phyloP scores from a whole-genome alignment of 257 asterid species.

The Petunia axillaris region DNA sequence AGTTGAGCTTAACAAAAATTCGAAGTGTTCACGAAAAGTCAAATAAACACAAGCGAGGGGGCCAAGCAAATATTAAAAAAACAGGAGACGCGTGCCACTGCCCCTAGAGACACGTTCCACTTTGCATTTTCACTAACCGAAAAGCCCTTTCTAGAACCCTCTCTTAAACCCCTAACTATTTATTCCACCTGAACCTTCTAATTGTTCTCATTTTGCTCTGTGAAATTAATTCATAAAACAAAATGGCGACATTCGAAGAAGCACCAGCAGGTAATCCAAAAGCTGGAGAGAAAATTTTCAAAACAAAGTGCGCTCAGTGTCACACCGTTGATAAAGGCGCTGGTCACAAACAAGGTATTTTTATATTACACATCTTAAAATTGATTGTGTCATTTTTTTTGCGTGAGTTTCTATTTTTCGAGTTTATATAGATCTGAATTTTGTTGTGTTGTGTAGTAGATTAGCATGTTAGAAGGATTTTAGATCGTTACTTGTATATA shows the following conservation, averaged over 20 bases:
- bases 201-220: neutral
- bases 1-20: neutral
- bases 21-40: neutral
- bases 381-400: neutral
- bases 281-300: constrained; percentile 84
- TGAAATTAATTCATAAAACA: neutral
- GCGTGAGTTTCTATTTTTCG: neutral
- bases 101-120: constrained; percentile 35
- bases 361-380: neutral
- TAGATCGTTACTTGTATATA: neutral
- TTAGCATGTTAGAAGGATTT: neutral
- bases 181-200: constrained; percentile 4
- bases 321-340: constrained; percentile 93
- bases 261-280: constrained; percentile 72
- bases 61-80: neutral
- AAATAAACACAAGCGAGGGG: neutral
- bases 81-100: constrained; percentile 39
- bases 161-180: neutral
- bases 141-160: neutral
- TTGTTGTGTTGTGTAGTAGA: neutral
- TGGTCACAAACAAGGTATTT: constrained; percentile 91
- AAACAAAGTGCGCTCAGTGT: constrained; percentile 88
- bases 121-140: constrained; percentile 27
- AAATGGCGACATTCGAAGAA: constrained; percentile 74
- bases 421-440: neutral